Percentiles rank a stretch among this genome's conserved stretches.
Evolutionary conservation across 78 protist genomes (phyloP).

Genomic region (Cavenderia fasciculata): DNA sequence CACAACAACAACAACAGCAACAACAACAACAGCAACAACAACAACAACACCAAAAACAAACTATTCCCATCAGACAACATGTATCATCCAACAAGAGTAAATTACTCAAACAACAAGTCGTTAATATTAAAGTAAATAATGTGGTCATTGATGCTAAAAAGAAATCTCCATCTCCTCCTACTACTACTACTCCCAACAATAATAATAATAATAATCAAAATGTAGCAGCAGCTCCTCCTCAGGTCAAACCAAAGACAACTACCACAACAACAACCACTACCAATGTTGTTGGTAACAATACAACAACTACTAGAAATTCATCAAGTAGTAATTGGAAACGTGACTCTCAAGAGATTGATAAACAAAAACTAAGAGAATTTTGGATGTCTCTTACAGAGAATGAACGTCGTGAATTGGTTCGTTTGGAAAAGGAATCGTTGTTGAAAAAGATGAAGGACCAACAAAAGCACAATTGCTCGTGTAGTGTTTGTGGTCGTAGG

Average conservation of each 20-base stretch:
- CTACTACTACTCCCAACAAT: too few relatives aligned
- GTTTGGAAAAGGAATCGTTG: constrained; percentile 73
- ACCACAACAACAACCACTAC: too few relatives aligned
- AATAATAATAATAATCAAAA: too few relatives aligned
- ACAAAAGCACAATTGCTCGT: constrained; percentile 79
- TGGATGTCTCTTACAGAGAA: constrained; percentile 53
- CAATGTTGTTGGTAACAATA: too few relatives aligned
- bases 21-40: constrained; percentile 32
- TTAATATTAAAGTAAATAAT: background rate
- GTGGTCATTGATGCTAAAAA: too few relatives aligned
- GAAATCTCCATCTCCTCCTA: too few relatives aligned
- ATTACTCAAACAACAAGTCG: background rate
- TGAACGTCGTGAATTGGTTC: constrained; percentile 60
- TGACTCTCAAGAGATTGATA: constrained; percentile 20
- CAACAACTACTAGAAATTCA: background rate
- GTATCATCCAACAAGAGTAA: background rate
- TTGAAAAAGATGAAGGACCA: constrained; percentile 79
- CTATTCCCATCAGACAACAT: background rate
- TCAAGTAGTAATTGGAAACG: background rate
- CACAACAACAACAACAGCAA: constrained; percentile 21
- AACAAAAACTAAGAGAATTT: constrained; percentile 49
- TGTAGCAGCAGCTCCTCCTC: too few relatives aligned
- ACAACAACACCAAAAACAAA: background rate
- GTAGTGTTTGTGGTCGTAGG: constrained; percentile 80
- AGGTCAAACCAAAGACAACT: too few relatives aligned